A percentile compares a stretch with the other conserved stretches of the same genome.
These are phyloP conservation scores for Plantago lanceolata DNA, from an alignment of 305 asterid genomes.

Conservation along the genomic window DNA sequence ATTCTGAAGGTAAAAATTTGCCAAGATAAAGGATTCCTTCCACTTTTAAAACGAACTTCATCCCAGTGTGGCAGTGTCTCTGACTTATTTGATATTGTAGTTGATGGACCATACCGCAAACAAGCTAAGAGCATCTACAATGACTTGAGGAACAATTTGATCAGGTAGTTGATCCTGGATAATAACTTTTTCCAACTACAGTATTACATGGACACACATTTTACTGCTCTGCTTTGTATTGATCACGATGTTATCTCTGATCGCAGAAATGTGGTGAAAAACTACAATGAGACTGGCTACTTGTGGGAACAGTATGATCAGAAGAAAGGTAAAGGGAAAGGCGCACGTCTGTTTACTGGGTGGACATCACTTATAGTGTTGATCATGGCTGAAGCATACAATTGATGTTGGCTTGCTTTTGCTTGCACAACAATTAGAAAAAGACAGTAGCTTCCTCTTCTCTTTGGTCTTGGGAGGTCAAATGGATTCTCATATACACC, in stretches of 20 bases:
- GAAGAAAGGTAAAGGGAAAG: slow-evolving; percentile 85
- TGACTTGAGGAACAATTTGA: slow-evolving; percentile 79
- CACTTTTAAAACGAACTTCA: slow-evolving; percentile 10
- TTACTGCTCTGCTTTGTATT: not conserved
- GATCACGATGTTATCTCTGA: not conserved
- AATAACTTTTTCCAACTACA: not conserved
- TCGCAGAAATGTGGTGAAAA: slow-evolving; percentile 70
- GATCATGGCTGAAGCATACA: slow-evolving; percentile 78
- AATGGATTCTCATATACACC: not conserved
- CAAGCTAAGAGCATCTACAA: slow-evolving; percentile 59
- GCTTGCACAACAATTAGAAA: not conserved
- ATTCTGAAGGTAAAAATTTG: slow-evolving; percentile 54
- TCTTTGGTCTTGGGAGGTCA: not conserved
- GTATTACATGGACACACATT: too few relatives aligned
- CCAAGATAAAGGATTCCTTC: slow-evolving; percentile 4
- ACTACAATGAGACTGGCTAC: slow-evolving; percentile 72
- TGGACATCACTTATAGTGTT: slow-evolving; percentile 82
- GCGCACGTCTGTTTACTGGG: slow-evolving; percentile 75
- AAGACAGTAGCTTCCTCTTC: slow-evolving; percentile 3
- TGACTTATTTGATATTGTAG: slow-evolving; percentile 36
- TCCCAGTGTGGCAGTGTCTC: not conserved
- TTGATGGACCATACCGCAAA: slow-evolving; percentile 75
- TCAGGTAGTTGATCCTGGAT: slow-evolving; percentile 42
- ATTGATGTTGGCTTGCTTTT: slow-evolving; percentile 34
- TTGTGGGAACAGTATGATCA: slow-evolving; percentile 97